Percentiles rank a stretch among this genome's conserved stretches.
These are phyloP conservation scores for Saccharomyces eubayanus DNA, from an alignment of 805 yeast genomes.

Conservation along the genomic window DNA sequence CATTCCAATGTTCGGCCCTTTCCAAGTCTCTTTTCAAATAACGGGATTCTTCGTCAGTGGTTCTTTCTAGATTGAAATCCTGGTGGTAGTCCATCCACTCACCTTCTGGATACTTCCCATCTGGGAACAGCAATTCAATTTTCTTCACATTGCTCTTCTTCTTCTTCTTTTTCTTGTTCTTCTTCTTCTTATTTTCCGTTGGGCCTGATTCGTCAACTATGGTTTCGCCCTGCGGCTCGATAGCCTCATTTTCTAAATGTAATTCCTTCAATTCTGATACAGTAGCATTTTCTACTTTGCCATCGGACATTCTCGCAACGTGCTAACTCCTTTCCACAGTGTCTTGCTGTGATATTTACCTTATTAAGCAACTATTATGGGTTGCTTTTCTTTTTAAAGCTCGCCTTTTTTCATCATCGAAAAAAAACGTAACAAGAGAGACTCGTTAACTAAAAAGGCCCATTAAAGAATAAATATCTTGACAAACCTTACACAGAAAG, in stretches of 20 bases:
- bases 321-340: neutral
- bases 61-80: conserved; percentile 56
- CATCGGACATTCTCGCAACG: neutral
- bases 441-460: neutral
- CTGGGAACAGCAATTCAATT: conserved; percentile 60
- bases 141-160: conserved; percentile 48
- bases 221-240: neutral
- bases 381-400: neutral
- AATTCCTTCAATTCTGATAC: neutral
- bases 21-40: conserved; percentile 53
- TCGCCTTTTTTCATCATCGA: neutral
- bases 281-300: neutral
- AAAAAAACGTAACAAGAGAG: neutral
- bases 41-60: conserved; percentile 80
- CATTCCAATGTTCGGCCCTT: conserved; percentile 61
- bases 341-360: neutral
- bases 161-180: conserved; percentile 54
- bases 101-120: conserved; percentile 75
- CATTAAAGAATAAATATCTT: neutral
- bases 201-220: conserved; percentile 7
- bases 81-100: conserved; percentile 72
- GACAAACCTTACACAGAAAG: neutral
- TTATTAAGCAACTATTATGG: neutral
- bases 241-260: neutral
- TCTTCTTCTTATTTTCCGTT: conserved; percentile 30